Evolutionary conservation across 352 stramenopile species (phyloP), one percentile per base, ranked within the genome.

Genomic region (Plasmopara viticola): DNA sequence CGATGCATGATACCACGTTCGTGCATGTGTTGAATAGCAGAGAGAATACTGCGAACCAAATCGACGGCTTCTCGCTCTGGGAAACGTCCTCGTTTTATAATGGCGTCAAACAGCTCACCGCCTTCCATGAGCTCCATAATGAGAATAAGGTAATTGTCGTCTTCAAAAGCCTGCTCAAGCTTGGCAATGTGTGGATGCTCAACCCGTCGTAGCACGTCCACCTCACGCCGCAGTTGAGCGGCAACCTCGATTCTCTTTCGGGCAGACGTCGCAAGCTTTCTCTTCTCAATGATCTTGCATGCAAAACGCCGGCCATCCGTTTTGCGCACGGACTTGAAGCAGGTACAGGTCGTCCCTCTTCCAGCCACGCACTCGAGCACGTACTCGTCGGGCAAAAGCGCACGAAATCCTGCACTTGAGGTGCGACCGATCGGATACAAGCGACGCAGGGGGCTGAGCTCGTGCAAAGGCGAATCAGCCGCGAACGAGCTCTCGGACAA

Each of bases 201-300:
- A 30, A 93, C 61, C 8, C 62, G 65, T 14, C 56, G 46, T n/a
- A 90, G 56, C 12, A 93, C 66, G 18, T 87, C 71, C 12, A 89
- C 74, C 56, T 89, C 75, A 0, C 77, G 65, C 2, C 79, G 71
- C 35, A 93, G 48, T 29, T 89, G 77, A 28, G 66, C 56, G 9
- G 64, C 68, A 49, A 90, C 78, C 33, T 81, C 72, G 14, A 76
- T 58, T 33, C 76, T 66, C 44, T 81, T 74, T 20, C 64, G 55
- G 8, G 64, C 51, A 37, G 79, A 78, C 8, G 72, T 57, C 8
- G 74, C 68, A 9, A 90, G 58, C 0, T 62, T 62, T 3, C 70
- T 67, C 62, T 90, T 90, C 63, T 90, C 77, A 49, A 90, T 86
- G 46, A 90, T 78, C 48, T 90, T 90, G 55, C 79, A 90, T 13